phyloP scores from a whole-genome alignment of 768 basidiomycete genomes.

The Boletus rubroflammeus region DNA sequence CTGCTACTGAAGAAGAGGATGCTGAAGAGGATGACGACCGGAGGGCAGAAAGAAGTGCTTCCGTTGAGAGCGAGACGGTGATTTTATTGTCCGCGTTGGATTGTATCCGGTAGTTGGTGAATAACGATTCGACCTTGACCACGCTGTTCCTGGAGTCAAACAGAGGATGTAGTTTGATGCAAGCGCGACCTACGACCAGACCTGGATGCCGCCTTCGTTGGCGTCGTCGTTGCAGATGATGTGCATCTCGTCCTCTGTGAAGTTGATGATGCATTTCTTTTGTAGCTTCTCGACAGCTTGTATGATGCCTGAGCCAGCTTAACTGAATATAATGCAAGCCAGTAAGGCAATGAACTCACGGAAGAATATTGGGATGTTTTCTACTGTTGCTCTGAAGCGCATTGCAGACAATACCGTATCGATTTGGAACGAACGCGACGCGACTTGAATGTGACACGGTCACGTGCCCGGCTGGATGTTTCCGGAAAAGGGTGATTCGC shows the following conservation, averaged over 20 bases:
- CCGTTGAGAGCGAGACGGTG: conserved; percentile 65
- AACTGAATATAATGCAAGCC: background rate
- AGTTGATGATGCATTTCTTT: conserved; percentile 80
- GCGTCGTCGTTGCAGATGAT: conserved; percentile 81
- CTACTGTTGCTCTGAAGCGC: conserved; percentile 61
- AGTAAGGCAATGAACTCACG: conserved; percentile 34
- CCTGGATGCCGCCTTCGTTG: conserved; percentile 81
- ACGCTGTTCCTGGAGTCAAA: conserved; percentile 38
- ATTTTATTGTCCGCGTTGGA: conserved; percentile 84
- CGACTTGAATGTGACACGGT: conserved; percentile 13
- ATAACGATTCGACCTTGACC: conserved; percentile 64
- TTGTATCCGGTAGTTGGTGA: conserved; percentile 78
- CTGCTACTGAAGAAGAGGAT: conserved; percentile 34
- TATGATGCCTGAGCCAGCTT: conserved; percentile 53
- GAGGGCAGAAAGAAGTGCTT: conserved; percentile 73
- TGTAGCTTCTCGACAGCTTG: conserved; percentile 82
- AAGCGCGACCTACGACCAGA: conserved; percentile 64
- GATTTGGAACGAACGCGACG: conserved; percentile 6
- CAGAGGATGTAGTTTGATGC: conserved; percentile 20
- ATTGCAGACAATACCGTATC: conserved; percentile 37
- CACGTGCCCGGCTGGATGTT: conserved; percentile 24
- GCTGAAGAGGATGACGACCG: conserved; percentile 55
- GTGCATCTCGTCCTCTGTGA: conserved; percentile 68
- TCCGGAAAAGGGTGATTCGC: conserved; percentile 13
- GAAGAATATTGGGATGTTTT: conserved; percentile 55